Base-by-base conservation (phyloP, 768 basidiomycete genomes). In the Tricholoma sp. region DNA sequence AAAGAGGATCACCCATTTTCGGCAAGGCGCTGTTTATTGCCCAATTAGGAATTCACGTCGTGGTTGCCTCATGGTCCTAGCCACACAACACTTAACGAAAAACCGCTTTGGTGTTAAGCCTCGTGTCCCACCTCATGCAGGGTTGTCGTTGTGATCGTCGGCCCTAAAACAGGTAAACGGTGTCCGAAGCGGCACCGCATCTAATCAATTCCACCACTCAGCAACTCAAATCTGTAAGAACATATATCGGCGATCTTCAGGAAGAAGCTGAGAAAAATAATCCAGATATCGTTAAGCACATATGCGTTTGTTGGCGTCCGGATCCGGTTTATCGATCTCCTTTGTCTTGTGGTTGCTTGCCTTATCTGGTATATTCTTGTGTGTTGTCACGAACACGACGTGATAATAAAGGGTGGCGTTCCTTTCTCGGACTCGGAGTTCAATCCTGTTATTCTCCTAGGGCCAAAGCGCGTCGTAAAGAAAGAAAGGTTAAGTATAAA, bases 401-500 rank as follows among this genome's bases (percentile, higher is more conserved):
- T 63, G 62, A 64, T 63, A 66, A 64, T 62, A 67, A 59, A 54
- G 59, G 50, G 52, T 57, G 57, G 53, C 52, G 28, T 48, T 53
- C 47, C 31, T 32, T 58, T 55, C 4, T 24, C 24, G 24, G 24
- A 24, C 24, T 33, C 52, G 59, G 59, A 57, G 53, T 55, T 57
- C 24, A 41, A 36, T 41, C 37, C 34, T 52, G 42, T 13, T 54
- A 48, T 56, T 60, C 29, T 57, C 54, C 31, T 50, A 33, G 9
- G 33, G 37, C 47, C 56, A 55, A 39, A 17, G 42, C 44, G 50
- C 50, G 54, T 52, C 45, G 48, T 18, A 52, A 58, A 53, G 52
- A 56, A 58, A 56, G 55, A 53, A 53, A 52, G 54, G 54, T 36
- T 32, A 29, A 45, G 44, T 56, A 52, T 59, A 49, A 49, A 58